Evolutionary conservation across 1,284 basidiomycete genomes (phyloP), one percentile per base, ranked within the genome.

Genomic region (Ganoderma boninense): DNA sequence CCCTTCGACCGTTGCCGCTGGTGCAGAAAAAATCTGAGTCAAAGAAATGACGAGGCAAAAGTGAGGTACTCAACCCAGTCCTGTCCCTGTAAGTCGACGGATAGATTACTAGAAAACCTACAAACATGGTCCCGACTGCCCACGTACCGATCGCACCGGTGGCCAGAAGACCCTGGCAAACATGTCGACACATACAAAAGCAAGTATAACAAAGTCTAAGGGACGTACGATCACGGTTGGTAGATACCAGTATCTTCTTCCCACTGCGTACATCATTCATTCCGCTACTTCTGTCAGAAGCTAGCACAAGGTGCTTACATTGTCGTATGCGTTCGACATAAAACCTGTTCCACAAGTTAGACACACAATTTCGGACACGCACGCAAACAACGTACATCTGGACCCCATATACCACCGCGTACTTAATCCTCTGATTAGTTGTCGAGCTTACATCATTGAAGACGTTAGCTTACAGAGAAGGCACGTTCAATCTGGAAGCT

Each of bases 301-400:
- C 11, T 3, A 4, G 6, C 16, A 26, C 14, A 26, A 11, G 4
- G 2, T 46, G 32, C 69, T 65, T 29, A 74, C 73, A n/a, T 20
- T 68, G 69, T 62, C 68, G 68, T 20, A 74, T 67, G 3, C 73
- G 71, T n/a, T 61, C 68, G 7, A 67, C 71, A 23, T 68, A 71
- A 46, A 69, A 72, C 52, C 73, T 74, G 59, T 40, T 40, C 20
- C 35, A 20, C 4, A 40, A n/a, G 35, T 23, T 2, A 32, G 8
- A 49, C 56, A 26, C 23, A 10, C 4, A 35, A 32, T 29, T 14
- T 18, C 1, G 2, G 54, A 20, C 23, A 18, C 26, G 38, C 7
- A 4, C 16, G 54, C 42, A 43, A 32, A 26, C 8, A 6, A 64
- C 70, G 32, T 11, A 74, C 71, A 74, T 68, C 18, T 72, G 73